phyloP scores from a whole-genome alignment of 106 monocot genomes.

The Platanthera guangdongensis region DNA sequence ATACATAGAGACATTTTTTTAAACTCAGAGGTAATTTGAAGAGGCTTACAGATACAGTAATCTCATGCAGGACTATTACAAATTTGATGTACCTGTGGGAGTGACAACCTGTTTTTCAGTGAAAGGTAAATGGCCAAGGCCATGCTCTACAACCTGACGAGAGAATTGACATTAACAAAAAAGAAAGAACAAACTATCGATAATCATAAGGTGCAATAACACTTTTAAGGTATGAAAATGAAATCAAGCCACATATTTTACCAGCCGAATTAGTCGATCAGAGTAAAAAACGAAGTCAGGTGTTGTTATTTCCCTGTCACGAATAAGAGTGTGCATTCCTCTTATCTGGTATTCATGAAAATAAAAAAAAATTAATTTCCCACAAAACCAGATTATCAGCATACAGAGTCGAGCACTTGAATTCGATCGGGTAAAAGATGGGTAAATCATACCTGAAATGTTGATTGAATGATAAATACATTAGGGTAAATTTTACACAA shows the following conservation, averaged over 20 bases:
- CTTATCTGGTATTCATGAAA: constrained; percentile 65
- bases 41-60: not conserved
- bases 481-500: constrained; percentile 87
- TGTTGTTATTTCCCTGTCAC: constrained; percentile 87
- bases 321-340: constrained; percentile 99
- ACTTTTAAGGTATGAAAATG: not conserved
- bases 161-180: not conserved
- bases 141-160: constrained; percentile 89
- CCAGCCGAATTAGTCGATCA: constrained; percentile 95
- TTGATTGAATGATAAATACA: constrained; percentile 76
- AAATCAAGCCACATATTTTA: constrained; percentile 17
- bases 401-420: constrained; percentile 28
- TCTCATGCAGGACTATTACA: not conserved
- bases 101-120: constrained; percentile 92
- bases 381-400: not conserved
- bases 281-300: constrained; percentile 99
- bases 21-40: not conserved
- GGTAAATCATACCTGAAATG: constrained; percentile 84
- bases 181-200: not conserved
- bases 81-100: constrained; percentile 62
- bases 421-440: constrained; percentile 54
- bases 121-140: constrained; percentile 98
- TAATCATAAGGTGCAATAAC: not conserved
- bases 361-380: constrained; percentile 12
- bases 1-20: not conserved